Evolutionary conservation across 306 rosid genomes (phyloP), one percentile per base, ranked within the genome.

Genomic region (Canavalia gladiata): DNA sequence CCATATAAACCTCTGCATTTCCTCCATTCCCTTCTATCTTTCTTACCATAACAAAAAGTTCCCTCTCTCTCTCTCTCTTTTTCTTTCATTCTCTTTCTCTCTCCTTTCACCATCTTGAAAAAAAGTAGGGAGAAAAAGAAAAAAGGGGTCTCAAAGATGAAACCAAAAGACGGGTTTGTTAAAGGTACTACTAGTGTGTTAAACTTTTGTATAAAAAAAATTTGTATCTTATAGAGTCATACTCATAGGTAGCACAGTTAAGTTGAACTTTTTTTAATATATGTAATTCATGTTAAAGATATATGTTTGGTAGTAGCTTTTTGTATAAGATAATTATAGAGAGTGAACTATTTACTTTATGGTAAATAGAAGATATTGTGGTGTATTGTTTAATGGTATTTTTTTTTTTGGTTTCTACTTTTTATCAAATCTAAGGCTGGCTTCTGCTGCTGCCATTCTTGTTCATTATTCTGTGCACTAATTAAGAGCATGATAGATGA

Each of bases 151-250:
- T 71, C 70, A 83, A 59, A 66, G 77, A 89, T 86, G 90, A 91
- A 78, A 85, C 84, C 88, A 74, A 85, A 76, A 71, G 91, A 65
- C 74, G 77, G 79, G 52, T 83, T 89, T 84, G 68, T 37, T 41
- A 81, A 75, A 88, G 95, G 95, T 89, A 89, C 72, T 68, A 51
- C 30, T 71, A 56, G 67, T 30, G 29, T 50, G 58, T 77, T 76
- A n/a, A 87, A 77, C 65, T 57, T 18, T 18, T 75, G 11, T 7
- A 73, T 56, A 49, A 68, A 31, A 31, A 58, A 49, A 47, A 39
- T 43, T 54, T 55, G 29, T 62, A 67, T 79, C 46, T 10, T 39
- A 68, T 41, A 33, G 18, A 18, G 69, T 80, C 62, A 33, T 60
- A 35, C 25, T 18, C 25, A 18, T 18, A 18, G 9, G 77, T 74